Evolutionary conservation across 257 asterid genomes (phyloP), one percentile per base, ranked within the genome.

Genomic region (Mitragyna speciosa): DNA sequence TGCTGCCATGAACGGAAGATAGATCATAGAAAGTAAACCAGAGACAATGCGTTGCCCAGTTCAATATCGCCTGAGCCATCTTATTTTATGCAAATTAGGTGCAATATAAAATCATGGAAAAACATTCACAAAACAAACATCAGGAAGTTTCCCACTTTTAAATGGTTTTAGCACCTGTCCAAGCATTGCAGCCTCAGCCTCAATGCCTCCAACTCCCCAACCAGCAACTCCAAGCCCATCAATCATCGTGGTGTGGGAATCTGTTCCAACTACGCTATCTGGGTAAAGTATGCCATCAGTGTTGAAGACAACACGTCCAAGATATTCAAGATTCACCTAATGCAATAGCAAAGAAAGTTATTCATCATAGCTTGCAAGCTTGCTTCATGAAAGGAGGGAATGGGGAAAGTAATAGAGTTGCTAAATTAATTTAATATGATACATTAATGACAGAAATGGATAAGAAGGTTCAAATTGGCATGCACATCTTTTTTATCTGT

Each of bases 121-220:
- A 56, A 56, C 5, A 41, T 22, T 26, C 12, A 73, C 11, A 30
- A 45, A 61, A 45, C 48, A 26, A 26, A 47, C 19, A 11, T 30
- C 43, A 31, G 15, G 17, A 26, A 31, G n/a, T 33, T 81, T 58
- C 56, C n/a, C 19, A 8, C 48, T 7, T 15, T 41, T 26, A 39
- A 14, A 58, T 43, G 26, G 24, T 22, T 28, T 67, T 17, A 39
- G 75, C 87, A 93, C 98, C 97, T 95, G 98, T 28, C 99, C 98
- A 89, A 95, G 98, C 99, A 93, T 95, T 49, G 97, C 91, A 56
- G 98, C 98, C 87, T 95, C 99, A 39, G 99, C 99, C 88, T 95
- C 99, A 78, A 95, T 95, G 80, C 98, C 99, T 80, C 99, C 99
- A 58, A 95, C 99, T 39, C 99, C 99, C 98, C 99, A 95, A 80